phyloP scores from a whole-genome alignment of 352 stramenopile species.

The Pythium diclinum region DNA sequence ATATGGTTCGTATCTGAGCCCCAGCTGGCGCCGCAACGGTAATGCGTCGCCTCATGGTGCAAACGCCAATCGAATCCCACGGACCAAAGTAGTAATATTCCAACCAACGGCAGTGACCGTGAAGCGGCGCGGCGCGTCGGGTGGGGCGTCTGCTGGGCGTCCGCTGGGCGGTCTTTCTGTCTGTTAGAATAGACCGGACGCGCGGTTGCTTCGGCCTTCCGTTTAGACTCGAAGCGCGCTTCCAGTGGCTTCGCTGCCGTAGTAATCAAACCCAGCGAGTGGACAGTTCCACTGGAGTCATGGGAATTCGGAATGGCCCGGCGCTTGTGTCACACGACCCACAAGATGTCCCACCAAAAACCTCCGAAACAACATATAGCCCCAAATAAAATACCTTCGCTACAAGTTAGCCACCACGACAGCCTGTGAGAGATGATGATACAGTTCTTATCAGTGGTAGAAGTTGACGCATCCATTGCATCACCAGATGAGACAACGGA shows the following conservation, averaged over 20 bases:
- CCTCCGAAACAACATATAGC: background rate
- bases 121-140: background rate
- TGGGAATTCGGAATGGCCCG: conserved; percentile 7
- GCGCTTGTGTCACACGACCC: conserved; percentile 21
- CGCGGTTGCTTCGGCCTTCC: too few species aligned
- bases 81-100: background rate
- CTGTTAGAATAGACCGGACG: background rate
- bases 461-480: background rate
- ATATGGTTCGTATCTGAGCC: background rate
- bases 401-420: too few species aligned
- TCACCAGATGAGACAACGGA: conserved; percentile 9
- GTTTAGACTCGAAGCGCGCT: background rate
- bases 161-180: background rate
- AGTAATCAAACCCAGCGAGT: conserved; percentile 10
- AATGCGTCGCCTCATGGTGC: background rate
- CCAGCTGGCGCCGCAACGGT: background rate
- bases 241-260: background rate
- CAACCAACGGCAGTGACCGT: background rate
- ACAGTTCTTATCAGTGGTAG: background rate
- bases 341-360: conserved; percentile 18
- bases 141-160: background rate
- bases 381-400: too few species aligned
- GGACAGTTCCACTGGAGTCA: conserved; percentile 24
- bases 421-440: background rate
- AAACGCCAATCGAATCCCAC: background rate